These are phyloP conservation scores for Hydrangea macrophylla DNA, from an alignment of 148 eudicot species.

Conservation along the genomic window DNA sequence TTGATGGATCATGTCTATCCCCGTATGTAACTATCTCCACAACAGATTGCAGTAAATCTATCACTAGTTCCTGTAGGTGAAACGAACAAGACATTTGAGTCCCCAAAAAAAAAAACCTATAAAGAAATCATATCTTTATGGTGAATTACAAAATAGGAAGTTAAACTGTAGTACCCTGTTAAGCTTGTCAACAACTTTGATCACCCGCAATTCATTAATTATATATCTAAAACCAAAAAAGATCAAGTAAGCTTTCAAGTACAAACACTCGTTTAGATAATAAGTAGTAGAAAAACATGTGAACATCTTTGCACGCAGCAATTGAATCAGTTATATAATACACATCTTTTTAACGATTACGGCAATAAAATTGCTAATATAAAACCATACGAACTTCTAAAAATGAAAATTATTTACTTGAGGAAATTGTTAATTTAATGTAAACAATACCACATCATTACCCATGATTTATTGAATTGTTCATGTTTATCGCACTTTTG, in stretches of 20 bases:
- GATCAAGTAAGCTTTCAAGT: conserved; percentile 14
- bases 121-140: not conserved
- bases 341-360: not conserved
- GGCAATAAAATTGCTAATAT: too few species aligned
- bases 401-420: not conserved
- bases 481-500: too few species aligned
- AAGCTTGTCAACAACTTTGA: conserved; percentile 34
- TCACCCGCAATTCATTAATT: conserved; percentile 32
- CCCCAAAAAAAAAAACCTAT: not conserved
- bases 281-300: not conserved
- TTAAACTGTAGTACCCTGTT: conserved; percentile 33
- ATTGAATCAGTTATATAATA: not conserved
- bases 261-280: not conserved
- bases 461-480: too few species aligned
- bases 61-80: conserved; percentile 33
- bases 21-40: conserved; percentile 52
- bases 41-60: conserved; percentile 44
- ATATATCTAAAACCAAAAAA: conserved; percentile 27
- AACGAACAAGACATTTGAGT: not conserved
- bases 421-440: too few species aligned
- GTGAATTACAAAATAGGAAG: not conserved
- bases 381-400: not conserved
- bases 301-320: conserved; percentile 2
- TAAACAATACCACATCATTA: too few species aligned
- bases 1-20: conserved; percentile 43